Conservation (phyloP, 495 filamentous ascomycete genomes). For the Lasiosphaeriaceae sp. region DNA sequence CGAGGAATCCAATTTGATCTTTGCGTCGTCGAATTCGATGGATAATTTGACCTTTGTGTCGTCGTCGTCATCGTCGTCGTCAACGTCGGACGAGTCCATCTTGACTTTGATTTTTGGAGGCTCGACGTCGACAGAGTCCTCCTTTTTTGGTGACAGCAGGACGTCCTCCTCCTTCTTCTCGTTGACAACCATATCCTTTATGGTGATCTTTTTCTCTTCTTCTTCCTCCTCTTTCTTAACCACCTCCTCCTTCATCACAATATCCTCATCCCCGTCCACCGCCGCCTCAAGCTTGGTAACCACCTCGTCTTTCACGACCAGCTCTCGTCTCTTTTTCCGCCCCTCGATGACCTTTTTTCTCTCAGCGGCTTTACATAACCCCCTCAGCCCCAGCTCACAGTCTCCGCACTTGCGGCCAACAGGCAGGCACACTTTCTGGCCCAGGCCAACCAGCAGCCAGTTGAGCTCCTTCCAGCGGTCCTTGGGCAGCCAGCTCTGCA, state of each 20-base stretch:
- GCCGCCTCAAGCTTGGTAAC: no score
- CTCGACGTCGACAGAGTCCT: no score
- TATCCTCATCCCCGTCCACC: slow-evolving; percentile 22
- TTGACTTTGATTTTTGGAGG: no score
- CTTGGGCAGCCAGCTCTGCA: slow-evolving; percentile 80
- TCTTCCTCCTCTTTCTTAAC: slow-evolving; percentile 6
- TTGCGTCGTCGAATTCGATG: no score
- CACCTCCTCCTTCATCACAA: slow-evolving; percentile 24
- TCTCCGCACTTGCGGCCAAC: slow-evolving; percentile 77
- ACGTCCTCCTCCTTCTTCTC: no score
- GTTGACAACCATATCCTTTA: no score
- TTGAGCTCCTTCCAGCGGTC: slow-evolving; percentile 96
- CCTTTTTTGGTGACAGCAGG: no score
- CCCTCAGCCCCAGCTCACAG: slow-evolving; percentile 68
- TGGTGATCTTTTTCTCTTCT: neutral
- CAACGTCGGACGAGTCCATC: no score
- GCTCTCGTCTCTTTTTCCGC: slow-evolving; percentile 32
- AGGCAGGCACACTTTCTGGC: slow-evolving; percentile 80
- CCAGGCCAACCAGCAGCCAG: slow-evolving; percentile 83
- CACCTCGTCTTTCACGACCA: slow-evolving; percentile 29
- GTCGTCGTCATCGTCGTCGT: no score
- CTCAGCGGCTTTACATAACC: slow-evolving; percentile 73
- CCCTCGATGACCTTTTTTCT: slow-evolving; percentile 50
- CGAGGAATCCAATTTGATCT: no score
- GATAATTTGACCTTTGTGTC: no score